Base-by-base conservation (phyloP, 768 basidiomycete genomes). In the Udeniomyces megalosporus region DNA sequence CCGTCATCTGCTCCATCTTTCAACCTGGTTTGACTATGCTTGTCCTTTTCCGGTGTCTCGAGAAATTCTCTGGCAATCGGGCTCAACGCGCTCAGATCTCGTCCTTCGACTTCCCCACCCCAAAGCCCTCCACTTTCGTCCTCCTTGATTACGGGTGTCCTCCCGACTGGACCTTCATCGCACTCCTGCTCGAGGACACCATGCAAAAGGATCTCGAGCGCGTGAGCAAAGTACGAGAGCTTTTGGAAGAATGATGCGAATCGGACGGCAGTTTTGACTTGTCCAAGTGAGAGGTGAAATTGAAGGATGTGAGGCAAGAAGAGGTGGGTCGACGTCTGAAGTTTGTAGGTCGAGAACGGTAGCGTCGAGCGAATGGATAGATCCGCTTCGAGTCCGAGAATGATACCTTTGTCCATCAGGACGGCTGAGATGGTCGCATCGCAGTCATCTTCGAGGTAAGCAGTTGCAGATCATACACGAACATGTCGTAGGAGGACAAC, bases 371-470 rank as follows among this genome's bases (percentile, higher is more conserved):
- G 80, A 17, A 84, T 78, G 2, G 82, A 84, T 2, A 82, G 80
- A 72, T 99, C 93, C 61, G 91, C 82, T 67, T 96, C 92, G 29
- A 86, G 88, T 8, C 93, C 93, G 67, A 96, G 91, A 66, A 99
- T 90, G 67, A 99, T 95, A 0, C 92, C 93, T 71, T 96, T 99
- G 73, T 96, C 92, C 91, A 97, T 97, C 28, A 99, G 79, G 7
- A 91, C 90, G 61, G 93, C 93, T 97, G 68, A 35, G 29, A n/a
- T n/a, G n/a, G n/a, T n/a, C n/a, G n/a, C n/a, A n/a, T n/a, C n/a
- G n/a, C n/a, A n/a, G n/a, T n/a, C n/a, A n/a, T n/a, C n/a, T n/a
- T n/a, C n/a, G n/a, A n/a, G n/a, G n/a, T n/a, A n/a, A n/a, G n/a
- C n/a, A n/a, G n/a, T n/a, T n/a, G n/a, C n/a, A n/a, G n/a, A n/a